Conservation (phyloP, 441 rosid species). For the Croton setiger region DNA sequence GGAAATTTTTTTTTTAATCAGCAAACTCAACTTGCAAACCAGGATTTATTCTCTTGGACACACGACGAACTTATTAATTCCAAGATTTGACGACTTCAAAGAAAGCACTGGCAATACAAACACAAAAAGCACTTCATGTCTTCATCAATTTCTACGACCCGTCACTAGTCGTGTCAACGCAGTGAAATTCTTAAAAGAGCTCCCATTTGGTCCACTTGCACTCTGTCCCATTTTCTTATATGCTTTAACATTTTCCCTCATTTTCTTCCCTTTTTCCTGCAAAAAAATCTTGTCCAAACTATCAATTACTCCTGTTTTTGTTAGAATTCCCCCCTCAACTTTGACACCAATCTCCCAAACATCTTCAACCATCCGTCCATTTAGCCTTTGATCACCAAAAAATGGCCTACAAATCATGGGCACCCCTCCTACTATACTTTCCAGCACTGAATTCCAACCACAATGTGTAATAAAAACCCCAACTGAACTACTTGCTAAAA, state of each 20-base stretch:
- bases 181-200: conserved; percentile 23
- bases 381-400: conserved; percentile 6
- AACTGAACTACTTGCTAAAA: background rate
- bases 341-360: conserved; percentile 27
- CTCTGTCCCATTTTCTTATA: conserved; percentile 10
- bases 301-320: conserved; percentile 17
- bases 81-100: background rate
- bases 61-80: background rate
- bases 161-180: conserved; percentile 9
- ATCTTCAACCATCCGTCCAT: conserved; percentile 25
- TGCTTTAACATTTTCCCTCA: conserved; percentile 18
- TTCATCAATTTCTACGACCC: background rate
- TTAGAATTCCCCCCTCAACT: conserved; percentile 24
- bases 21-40: too few relatives aligned
- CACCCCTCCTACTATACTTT: conserved; percentile 15
- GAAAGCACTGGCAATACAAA: too few relatives aligned
- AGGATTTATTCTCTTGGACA: background rate
- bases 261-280: conserved; percentile 22
- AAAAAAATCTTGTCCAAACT: conserved; percentile 13
- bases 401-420: conserved; percentile 19
- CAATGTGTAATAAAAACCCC: conserved; percentile 13
- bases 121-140: background rate
- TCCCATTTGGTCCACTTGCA: conserved; percentile 21
- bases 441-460: conserved; percentile 11
- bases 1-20: too few relatives aligned